Evolutionary conservation across 164 flowering plant species (phyloP).

Genomic region (Amborella trichopoda): DNA sequence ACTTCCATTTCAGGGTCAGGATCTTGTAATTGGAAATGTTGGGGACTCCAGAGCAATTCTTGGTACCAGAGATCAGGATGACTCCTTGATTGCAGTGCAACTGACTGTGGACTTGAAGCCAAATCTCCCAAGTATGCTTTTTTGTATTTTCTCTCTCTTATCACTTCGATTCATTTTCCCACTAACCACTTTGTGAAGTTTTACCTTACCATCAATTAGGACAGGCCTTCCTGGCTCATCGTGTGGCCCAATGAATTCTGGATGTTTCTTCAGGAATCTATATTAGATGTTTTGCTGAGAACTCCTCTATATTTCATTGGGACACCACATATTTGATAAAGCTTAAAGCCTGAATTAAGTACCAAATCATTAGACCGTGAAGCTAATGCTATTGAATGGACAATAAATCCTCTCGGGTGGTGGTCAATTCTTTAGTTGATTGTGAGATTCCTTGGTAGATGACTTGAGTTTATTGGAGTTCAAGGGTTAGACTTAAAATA

Average conservation of each 20-base stretch:
- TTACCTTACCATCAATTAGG: not conserved
- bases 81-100: constrained; percentile 35
- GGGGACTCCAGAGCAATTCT: constrained; percentile 65
- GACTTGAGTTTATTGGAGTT: too few relatives aligned
- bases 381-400: too few relatives aligned
- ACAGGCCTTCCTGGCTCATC: not conserved
- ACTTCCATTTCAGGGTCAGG: constrained; percentile 29
- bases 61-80: constrained; percentile 44
- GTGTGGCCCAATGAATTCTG: not conserved
- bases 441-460: too few relatives aligned
- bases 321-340: too few relatives aligned
- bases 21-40: constrained; percentile 52
- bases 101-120: constrained; percentile 75
- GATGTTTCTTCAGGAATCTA: not conserved
- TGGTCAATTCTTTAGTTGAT: too few relatives aligned
- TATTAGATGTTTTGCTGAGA: not conserved
- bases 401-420: too few relatives aligned
- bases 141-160: not conserved
- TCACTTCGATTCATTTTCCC: not conserved
- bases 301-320: too few relatives aligned
- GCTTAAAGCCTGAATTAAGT: too few relatives aligned
- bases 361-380: too few relatives aligned
- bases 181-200: not conserved
- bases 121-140: constrained; percentile 43
- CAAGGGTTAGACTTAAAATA: too few relatives aligned